Evolutionary conservation across 768 basidiomycete species (phyloP).

Genomic region (Lactarius trivialis): DNA sequence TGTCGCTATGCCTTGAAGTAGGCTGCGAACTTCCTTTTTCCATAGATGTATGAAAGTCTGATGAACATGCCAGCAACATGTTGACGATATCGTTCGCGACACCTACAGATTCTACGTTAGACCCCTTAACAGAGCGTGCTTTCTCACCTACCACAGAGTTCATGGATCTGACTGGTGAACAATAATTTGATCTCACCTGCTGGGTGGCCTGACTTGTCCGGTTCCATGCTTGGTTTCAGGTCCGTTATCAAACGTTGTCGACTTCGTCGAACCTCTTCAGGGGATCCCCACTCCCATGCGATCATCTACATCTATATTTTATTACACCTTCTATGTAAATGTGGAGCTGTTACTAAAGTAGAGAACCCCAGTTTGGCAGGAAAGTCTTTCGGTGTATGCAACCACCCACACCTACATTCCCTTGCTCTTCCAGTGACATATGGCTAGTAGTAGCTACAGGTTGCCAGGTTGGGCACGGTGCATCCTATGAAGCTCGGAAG

Average conservation of each 20-base stretch:
- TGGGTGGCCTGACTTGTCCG: not conserved
- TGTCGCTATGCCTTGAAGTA: slow-evolving; percentile 32
- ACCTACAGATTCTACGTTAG: slow-evolving; percentile 35
- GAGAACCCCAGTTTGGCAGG: too few relatives aligned
- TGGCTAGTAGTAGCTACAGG: too few relatives aligned
- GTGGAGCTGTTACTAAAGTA: too few relatives aligned
- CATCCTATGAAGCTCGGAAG: too few relatives aligned
- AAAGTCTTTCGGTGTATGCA: too few relatives aligned
- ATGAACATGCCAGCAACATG: too few relatives aligned
- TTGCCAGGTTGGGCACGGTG: too few relatives aligned
- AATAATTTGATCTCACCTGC: not conserved
- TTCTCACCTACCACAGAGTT: slow-evolving; percentile 39
- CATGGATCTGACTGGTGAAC: slow-evolving; percentile 32
- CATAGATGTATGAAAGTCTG: not conserved
- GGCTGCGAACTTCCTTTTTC: not conserved
- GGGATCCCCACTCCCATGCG: slow-evolving; percentile 35
- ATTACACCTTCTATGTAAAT: too few relatives aligned
- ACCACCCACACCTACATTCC: too few relatives aligned
- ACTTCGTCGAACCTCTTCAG: slow-evolving; percentile 41
- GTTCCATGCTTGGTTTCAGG: too few relatives aligned
- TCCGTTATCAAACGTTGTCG: slow-evolving; percentile 39
- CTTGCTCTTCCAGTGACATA: too few relatives aligned
- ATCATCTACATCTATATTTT: too few relatives aligned
- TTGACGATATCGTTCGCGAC: slow-evolving; percentile 38
- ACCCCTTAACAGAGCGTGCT: slow-evolving; percentile 34